phyloP scores from a whole-genome alignment of 768 basidiomycete species.

The Suillus fuscotomentosus region DNA sequence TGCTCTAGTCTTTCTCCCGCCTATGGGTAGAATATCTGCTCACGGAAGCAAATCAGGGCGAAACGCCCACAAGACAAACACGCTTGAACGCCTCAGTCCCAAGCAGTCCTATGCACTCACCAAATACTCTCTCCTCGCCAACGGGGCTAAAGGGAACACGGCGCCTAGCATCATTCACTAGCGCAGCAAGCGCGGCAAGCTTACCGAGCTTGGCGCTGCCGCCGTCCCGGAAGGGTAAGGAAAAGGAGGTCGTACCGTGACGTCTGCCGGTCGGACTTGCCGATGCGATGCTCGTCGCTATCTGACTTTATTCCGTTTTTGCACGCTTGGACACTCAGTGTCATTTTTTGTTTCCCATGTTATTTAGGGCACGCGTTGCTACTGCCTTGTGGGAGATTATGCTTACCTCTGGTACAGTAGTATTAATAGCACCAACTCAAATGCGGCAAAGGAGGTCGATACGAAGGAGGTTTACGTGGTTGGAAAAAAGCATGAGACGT shows the following conservation, averaged over 20 bases:
- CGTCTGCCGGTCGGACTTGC: slow-evolving; percentile 1
- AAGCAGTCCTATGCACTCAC: slow-evolving; percentile 29
- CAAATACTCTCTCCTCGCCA: slow-evolving; percentile 25
- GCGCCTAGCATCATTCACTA: slow-evolving; percentile 39
- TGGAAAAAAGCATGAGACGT: neutral
- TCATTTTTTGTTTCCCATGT: neutral
- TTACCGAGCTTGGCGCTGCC: slow-evolving; percentile 39
- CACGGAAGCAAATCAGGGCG: slow-evolving; percentile 70
- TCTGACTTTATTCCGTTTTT: neutral
- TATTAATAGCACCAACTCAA: neutral
- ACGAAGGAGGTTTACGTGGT: neutral
- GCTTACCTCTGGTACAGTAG: neutral
- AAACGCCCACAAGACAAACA: slow-evolving; percentile 24
- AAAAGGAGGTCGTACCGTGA: slow-evolving; percentile 29
- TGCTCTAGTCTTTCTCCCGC: slow-evolving; percentile 85
- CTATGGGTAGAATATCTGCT: slow-evolving; percentile 98
- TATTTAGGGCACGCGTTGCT: neutral
- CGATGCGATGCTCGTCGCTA: neutral
- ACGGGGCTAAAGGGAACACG: slow-evolving; percentile 29
- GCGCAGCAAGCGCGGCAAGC: slow-evolving; percentile 35
- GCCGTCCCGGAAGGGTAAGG: slow-evolving; percentile 48
- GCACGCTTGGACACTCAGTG: neutral
- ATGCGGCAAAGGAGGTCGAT: neutral
- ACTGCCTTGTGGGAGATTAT: neutral
- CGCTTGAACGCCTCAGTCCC: slow-evolving; percentile 39